These are phyloP conservation scores for Candida andamanensis DNA, from an alignment of 805 yeast genomes.

Conservation along the genomic window DNA sequence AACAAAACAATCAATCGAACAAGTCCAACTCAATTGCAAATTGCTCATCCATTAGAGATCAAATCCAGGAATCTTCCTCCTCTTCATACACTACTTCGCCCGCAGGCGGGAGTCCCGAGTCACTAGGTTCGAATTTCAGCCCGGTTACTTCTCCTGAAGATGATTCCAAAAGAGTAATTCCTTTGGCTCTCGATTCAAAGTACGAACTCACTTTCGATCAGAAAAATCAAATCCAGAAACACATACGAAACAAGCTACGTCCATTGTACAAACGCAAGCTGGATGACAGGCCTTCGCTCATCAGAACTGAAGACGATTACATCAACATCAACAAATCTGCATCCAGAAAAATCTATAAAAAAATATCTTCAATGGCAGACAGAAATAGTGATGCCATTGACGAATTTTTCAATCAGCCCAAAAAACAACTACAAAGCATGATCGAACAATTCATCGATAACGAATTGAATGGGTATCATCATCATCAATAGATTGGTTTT, in stretches of 20 bases:
- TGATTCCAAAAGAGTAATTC: background rate
- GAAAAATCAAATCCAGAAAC: constrained; percentile 52
- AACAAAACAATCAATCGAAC: too few species aligned
- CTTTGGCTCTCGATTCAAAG: background rate
- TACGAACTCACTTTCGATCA: constrained; percentile 34
- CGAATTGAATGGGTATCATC: constrained; percentile 15
- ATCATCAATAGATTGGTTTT: too few species aligned
- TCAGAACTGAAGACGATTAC: constrained; percentile 37
- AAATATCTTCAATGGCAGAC: constrained; percentile 16
- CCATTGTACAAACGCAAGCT: constrained; percentile 37
- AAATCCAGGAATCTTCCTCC: background rate
- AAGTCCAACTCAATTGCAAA: too few species aligned
- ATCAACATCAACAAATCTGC: constrained; percentile 58
- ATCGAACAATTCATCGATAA: constrained; percentile 20
- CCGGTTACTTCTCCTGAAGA: constrained; percentile 7
- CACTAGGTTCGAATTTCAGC: constrained; percentile 7
- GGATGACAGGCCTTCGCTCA: constrained; percentile 22
- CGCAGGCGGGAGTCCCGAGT: constrained; percentile 10
- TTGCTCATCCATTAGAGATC: constrained; percentile 1
- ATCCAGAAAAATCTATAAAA: constrained; percentile 53
- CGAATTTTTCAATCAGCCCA: constrained; percentile 15
- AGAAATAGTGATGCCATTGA: constrained; percentile 8
- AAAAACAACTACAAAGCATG: constrained; percentile 14
- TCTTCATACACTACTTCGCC: constrained; percentile 4
- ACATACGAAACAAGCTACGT: constrained; percentile 49